Conservation (phyloP, 2,329 filamentous ascomycete genomes). For the Daldinia eschscholtzii region DNA sequence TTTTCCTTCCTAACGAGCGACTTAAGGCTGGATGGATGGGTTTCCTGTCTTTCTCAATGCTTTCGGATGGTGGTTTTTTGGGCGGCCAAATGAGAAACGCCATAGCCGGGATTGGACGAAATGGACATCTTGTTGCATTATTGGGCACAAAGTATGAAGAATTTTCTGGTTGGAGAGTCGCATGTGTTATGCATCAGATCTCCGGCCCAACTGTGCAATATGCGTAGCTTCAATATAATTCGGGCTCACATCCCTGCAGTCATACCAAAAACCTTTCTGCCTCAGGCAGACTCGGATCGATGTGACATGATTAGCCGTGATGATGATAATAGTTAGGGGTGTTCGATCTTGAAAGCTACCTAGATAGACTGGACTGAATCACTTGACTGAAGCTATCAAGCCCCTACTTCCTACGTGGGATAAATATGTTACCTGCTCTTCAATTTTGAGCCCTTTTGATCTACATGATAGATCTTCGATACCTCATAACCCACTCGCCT, state of each 20-base stretch:
- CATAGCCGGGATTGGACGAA: constrained; percentile 32
- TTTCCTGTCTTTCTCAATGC: constrained; percentile 31
- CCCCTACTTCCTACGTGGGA: neutral
- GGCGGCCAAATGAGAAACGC: constrained; percentile 33
- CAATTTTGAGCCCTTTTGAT: neutral
- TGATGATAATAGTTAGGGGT: neutral
- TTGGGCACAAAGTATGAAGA: constrained; percentile 37
- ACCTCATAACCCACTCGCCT: neutral
- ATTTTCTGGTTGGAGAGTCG: constrained; percentile 34
- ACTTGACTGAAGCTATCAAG: neutral
- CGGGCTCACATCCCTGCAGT: constrained; percentile 37
- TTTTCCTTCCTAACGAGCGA: constrained; percentile 20
- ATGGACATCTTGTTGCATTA: constrained; percentile 15
- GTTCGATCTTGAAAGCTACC: neutral
- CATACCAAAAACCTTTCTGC: constrained; percentile 9
- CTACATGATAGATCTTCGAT: neutral
- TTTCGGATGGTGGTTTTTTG: constrained; percentile 29
- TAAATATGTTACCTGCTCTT: neutral
- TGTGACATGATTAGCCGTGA: constrained; percentile 8
- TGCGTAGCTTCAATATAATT: constrained; percentile 33
- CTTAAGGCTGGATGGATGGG: constrained; percentile 28
- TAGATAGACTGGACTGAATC: neutral
- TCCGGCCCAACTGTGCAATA: constrained; percentile 31
- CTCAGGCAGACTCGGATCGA: neutral
- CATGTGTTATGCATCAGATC: constrained; percentile 30